These are phyloP conservation scores for Geotrichum reessii DNA, from an alignment of 1,139 yeast species.

Conservation along the genomic window DNA sequence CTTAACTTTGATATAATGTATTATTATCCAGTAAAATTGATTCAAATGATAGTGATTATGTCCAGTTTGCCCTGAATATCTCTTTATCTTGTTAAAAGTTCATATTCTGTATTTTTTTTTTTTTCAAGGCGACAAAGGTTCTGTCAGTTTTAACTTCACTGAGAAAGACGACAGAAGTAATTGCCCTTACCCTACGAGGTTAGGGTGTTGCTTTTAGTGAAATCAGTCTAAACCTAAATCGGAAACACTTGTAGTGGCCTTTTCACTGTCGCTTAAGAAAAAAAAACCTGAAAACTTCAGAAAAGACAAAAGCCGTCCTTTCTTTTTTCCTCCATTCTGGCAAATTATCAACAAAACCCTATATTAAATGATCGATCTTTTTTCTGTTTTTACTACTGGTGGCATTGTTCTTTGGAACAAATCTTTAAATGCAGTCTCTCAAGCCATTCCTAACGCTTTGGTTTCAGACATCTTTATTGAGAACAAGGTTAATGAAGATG, in stretches of 20 bases:
- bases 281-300: not conserved
- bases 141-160: too few species aligned
- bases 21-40: too few species aligned
- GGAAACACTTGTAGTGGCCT: not conserved
- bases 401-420: constrained; percentile 55
- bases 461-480: constrained; percentile 48
- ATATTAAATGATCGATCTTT: constrained; percentile 48
- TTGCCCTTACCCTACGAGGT: not conserved
- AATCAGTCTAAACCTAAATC: not conserved
- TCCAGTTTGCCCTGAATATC: too few species aligned
- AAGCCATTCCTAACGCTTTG: constrained; percentile 44
- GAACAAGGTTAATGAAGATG: constrained; percentile 22
- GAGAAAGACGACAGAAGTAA: not conserved
- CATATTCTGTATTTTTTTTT: not conserved
- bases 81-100: too few species aligned
- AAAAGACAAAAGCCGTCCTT: not conserved
- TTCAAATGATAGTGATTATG: too few species aligned
- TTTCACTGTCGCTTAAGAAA: not conserved
- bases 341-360: not conserved
- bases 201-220: not conserved
- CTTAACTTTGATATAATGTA: too few species aligned
- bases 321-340: not conserved
- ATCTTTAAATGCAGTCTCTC: constrained; percentile 39
- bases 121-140: too few species aligned
- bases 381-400: constrained; percentile 50